Percentiles rank a stretch among this genome's conserved stretches.
Conservation (phyloP, 1,139 yeast genomes). For the Suhomyces wounanorum region DNA sequence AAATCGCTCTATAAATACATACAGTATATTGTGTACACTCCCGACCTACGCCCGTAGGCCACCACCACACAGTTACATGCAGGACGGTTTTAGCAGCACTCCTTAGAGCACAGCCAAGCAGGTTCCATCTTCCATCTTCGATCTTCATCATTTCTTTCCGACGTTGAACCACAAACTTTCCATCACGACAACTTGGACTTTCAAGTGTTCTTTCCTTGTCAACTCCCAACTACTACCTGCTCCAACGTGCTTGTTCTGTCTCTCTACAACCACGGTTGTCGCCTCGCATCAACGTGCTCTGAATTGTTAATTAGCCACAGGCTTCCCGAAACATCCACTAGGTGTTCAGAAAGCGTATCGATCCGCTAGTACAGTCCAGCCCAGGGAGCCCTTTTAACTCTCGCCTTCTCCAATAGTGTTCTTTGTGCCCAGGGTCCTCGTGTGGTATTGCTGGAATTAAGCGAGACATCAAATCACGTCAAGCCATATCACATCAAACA, state of each 20-base stretch:
- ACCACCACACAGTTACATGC: background rate
- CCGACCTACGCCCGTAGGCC: background rate
- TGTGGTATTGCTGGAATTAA: background rate
- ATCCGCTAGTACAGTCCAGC: background rate
- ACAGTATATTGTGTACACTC: background rate
- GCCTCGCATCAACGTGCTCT: background rate
- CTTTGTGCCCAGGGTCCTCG: background rate
- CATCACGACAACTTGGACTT: background rate
- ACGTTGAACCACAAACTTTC: background rate
- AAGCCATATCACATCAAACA: background rate
- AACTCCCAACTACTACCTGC: background rate
- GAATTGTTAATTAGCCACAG: background rate
- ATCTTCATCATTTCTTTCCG: background rate
- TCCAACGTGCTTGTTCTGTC: background rate
- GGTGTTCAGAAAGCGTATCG: background rate
- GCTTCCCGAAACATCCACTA: background rate
- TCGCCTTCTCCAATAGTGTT: background rate
- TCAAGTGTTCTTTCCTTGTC: background rate
- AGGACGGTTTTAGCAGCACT: background rate
- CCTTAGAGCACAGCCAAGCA: background rate
- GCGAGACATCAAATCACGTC: background rate
- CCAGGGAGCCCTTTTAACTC: background rate
- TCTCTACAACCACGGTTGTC: background rate
- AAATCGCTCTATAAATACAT: background rate
- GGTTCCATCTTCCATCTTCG: background rate